A percentile compares a stretch with the other conserved stretches of the same genome.
These are phyloP conservation scores for Candida peoriensis DNA, from an alignment of 805 yeast genomes.

Conservation along the genomic window DNA sequence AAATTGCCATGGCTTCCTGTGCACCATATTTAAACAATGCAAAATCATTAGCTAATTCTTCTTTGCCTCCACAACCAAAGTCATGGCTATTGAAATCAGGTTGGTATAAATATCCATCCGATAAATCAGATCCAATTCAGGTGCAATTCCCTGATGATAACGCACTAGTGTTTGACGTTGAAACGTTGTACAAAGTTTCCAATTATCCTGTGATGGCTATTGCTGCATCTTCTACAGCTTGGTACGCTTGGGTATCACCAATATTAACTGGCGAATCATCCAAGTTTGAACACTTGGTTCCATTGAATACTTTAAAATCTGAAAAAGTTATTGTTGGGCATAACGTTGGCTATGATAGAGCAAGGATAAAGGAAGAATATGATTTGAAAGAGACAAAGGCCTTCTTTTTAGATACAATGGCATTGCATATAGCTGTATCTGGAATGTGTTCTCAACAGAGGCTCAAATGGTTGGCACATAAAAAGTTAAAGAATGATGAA, in stretches of 20 bases:
- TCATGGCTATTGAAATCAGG: conserved; percentile 63
- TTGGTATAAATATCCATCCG: conserved; percentile 69
- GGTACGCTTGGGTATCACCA: conserved; percentile 97
- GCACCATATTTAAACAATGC: conserved; percentile 57
- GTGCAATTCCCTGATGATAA: conserved; percentile 71
- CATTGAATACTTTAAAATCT: conserved; percentile 47
- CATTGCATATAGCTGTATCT: conserved; percentile 81
- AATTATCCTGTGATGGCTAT: conserved; percentile 76
- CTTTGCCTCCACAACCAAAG: conserved; percentile 37
- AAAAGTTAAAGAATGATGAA: conserved; percentile 26
- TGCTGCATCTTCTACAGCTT: conserved; percentile 69
- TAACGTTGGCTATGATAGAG: conserved; percentile 87
- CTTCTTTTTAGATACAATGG: conserved; percentile 86
- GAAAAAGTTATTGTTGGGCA: conserved; percentile 78
- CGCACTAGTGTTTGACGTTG: conserved; percentile 83
- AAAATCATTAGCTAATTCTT: conserved; percentile 34
- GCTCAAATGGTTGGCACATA: conserved; percentile 64
- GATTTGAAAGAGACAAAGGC: conserved; percentile 59
- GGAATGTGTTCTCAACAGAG: conserved; percentile 95
- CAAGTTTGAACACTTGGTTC: conserved; percentile 59
- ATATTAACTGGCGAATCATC: conserved; percentile 51
- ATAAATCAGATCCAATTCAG: conserved; percentile 43
- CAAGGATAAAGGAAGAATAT: conserved; percentile 82
- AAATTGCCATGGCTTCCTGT: conserved; percentile 54
- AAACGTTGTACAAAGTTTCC: conserved; percentile 71